A percentile compares a stretch with the other conserved stretches of the same genome.
Evolutionary conservation across 2,329 filamentous ascomycete species (phyloP).

Genomic region (Phoma sp.): DNA sequence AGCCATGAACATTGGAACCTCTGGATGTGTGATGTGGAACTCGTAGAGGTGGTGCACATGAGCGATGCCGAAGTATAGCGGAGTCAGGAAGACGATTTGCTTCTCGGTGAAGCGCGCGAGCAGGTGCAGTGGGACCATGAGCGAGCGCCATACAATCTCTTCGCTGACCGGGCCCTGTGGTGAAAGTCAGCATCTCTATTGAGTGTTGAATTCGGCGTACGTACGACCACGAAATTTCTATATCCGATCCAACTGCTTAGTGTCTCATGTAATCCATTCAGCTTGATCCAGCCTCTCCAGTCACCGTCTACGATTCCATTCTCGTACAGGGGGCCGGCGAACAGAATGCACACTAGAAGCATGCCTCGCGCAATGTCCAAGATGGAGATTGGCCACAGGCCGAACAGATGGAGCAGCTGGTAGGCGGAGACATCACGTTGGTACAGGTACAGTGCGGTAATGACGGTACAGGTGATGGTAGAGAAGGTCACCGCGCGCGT

Average conservation of each 20-base stretch:
- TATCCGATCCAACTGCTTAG: slow-evolving; percentile 79
- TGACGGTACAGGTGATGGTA: slow-evolving; percentile 70
- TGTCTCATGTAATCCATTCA: slow-evolving; percentile 61
- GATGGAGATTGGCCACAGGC: slow-evolving; percentile 78
- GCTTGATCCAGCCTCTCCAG: slow-evolving; percentile 69
- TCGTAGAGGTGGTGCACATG: slow-evolving; percentile 97
- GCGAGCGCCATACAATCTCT: slow-evolving; percentile 90
- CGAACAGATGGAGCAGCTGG: slow-evolving; percentile 71
- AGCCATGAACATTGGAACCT: slow-evolving; percentile 67
- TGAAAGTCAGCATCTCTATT: slow-evolving; percentile 18
- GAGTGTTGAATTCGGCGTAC: slow-evolving; percentile 40
- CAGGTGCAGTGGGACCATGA: slow-evolving; percentile 82
- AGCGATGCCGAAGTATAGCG: slow-evolving; percentile 89
- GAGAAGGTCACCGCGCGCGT: slow-evolving; percentile 80
- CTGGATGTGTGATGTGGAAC: slow-evolving; percentile 80
- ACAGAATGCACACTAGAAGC: slow-evolving; percentile 78
- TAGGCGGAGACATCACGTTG: slow-evolving; percentile 58
- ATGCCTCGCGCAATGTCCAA: slow-evolving; percentile 68
- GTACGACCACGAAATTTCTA: slow-evolving; percentile 84
- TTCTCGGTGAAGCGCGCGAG: slow-evolving; percentile 61
- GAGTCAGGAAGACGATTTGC: slow-evolving; percentile 78
- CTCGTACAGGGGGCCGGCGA: slow-evolving; percentile 85
- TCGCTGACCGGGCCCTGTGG: slow-evolving; percentile 78
- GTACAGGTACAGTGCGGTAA: slow-evolving; percentile 71
- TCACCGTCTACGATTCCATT: slow-evolving; percentile 72